Percentiles rank a stretch among this genome's conserved stretches.
Conservation (phyloP, 805 yeast genomes). For the Saccharomycopsis malanga region DNA sequence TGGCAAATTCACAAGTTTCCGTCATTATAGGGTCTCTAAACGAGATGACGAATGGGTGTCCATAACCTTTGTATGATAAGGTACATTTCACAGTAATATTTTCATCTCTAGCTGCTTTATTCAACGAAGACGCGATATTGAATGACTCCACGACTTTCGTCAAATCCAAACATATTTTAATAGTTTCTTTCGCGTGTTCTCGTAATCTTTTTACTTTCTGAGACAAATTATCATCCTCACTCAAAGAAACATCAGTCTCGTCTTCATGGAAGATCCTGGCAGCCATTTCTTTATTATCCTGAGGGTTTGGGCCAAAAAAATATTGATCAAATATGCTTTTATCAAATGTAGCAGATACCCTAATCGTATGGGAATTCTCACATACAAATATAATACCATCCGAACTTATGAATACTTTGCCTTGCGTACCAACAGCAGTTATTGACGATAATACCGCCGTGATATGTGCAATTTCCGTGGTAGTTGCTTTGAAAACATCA, state of each 20-base stretch:
- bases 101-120: constrained; percentile 28
- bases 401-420: constrained; percentile 36
- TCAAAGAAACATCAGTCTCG: constrained; percentile 23
- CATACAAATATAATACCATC: constrained; percentile 49
- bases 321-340: constrained; percentile 31
- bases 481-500: constrained; percentile 32
- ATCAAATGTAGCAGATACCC: constrained; percentile 33
- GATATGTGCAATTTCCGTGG: constrained; percentile 40
- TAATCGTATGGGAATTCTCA: constrained; percentile 36
- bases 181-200: constrained; percentile 13
- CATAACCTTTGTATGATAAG: constrained; percentile 41
- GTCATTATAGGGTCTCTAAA: constrained; percentile 48
- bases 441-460: constrained; percentile 39
- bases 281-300: constrained; percentile 14
- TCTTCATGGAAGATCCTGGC: too few relatives aligned
- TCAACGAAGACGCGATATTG: constrained; percentile 30
- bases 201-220: constrained; percentile 10
- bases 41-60: constrained; percentile 46
- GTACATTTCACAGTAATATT: constrained; percentile 31
- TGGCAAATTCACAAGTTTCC: constrained; percentile 51
- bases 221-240: constrained; percentile 13
- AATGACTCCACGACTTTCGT: constrained; percentile 45
- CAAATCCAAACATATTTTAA: constrained; percentile 38
- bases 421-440: constrained; percentile 34
- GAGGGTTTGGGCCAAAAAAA: constrained; percentile 21